Evolutionary conservation across 2,329 filamentous ascomycete genomes (phyloP).

Genomic region (Fusarium sacchari): DNA sequence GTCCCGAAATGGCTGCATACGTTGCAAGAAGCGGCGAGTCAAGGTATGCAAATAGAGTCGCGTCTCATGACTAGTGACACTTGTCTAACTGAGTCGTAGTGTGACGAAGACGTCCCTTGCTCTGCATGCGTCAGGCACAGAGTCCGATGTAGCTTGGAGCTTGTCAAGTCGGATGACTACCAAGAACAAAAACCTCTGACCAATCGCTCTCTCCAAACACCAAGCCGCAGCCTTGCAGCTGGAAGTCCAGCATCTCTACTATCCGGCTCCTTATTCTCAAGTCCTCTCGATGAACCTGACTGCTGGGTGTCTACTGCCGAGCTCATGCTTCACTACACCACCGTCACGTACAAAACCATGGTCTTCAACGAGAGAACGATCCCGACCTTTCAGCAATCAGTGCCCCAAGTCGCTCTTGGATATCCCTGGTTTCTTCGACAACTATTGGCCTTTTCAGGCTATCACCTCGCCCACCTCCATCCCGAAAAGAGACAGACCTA

Average conservation of each 20-base stretch:
- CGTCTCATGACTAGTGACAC: not conserved
- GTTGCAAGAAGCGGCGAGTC: slow-evolving; percentile 29
- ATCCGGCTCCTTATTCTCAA: not conserved
- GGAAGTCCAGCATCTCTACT: slow-evolving; percentile 12
- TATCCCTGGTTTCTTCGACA: slow-evolving; percentile 33
- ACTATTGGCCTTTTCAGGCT: slow-evolving; percentile 28
- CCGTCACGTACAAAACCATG: slow-evolving; percentile 31
- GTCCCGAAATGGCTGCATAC: slow-evolving; percentile 27
- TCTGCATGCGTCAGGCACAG: slow-evolving; percentile 25
- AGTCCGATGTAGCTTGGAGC: slow-evolving; percentile 22
- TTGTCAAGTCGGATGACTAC: not conserved
- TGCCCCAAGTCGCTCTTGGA: slow-evolving; percentile 21
- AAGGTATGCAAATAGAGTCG: not conserved
- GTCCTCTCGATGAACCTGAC: slow-evolving; percentile 3
- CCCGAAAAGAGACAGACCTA: slow-evolving; percentile 14
- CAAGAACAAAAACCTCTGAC: not conserved
- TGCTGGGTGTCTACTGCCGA: slow-evolving; percentile 27
- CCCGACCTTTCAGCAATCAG: slow-evolving; percentile 14
- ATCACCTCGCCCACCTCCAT: slow-evolving; percentile 26
- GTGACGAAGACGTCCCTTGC: slow-evolving; percentile 24
- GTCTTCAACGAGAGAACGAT: slow-evolving; percentile 12
- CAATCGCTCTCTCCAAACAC: slow-evolving; percentile 6
- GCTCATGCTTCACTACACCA: slow-evolving; percentile 34
- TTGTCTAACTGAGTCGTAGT: not conserved
- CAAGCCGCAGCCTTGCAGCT: not conserved